These are phyloP conservation scores for Fusarium graminum DNA, from an alignment of 2,329 filamentous ascomycete species.

Conservation along the genomic window DNA sequence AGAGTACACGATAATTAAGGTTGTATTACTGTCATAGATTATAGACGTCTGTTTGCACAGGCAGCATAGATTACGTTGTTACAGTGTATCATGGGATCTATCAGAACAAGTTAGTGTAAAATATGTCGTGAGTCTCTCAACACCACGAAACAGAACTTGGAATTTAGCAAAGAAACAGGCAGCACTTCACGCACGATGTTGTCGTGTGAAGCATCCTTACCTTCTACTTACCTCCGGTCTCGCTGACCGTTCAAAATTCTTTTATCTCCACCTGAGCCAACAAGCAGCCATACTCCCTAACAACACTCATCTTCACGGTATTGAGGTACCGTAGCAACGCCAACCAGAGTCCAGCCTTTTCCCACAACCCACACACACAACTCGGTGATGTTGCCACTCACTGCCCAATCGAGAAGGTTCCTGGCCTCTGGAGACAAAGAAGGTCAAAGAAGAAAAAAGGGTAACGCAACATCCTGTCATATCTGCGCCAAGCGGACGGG, in stretches of 20 bases:
- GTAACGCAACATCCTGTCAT: constrained; percentile 30
- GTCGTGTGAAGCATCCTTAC: constrained; percentile 4
- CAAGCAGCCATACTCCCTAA: constrained; percentile 8
- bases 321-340: constrained; percentile 2
- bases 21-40: constrained; percentile 4
- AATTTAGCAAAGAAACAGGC: not conserved
- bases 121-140: constrained; percentile 11
- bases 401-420: constrained; percentile 46
- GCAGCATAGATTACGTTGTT: not conserved
- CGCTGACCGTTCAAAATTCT: constrained; percentile 11
- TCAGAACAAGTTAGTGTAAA: not conserved
- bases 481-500: constrained; percentile 22
- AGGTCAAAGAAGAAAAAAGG: constrained; percentile 13
- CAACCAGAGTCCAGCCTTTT: constrained; percentile 10
- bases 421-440: constrained; percentile 34
- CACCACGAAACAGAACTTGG: constrained; percentile 15
- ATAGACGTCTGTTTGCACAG: not conserved
- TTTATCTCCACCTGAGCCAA: constrained; percentile 21
- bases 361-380: constrained; percentile 34
- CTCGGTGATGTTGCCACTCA: constrained; percentile 36
- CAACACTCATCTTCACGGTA: constrained; percentile 22
- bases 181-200: constrained; percentile 13
- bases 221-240: constrained; percentile 19
- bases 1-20: constrained; percentile 2
- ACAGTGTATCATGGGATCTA: constrained; percentile 2